Evolutionary conservation across 371 early-diverging fungal genomes (phyloP).

Genomic region (Mortierella sp.): DNA sequence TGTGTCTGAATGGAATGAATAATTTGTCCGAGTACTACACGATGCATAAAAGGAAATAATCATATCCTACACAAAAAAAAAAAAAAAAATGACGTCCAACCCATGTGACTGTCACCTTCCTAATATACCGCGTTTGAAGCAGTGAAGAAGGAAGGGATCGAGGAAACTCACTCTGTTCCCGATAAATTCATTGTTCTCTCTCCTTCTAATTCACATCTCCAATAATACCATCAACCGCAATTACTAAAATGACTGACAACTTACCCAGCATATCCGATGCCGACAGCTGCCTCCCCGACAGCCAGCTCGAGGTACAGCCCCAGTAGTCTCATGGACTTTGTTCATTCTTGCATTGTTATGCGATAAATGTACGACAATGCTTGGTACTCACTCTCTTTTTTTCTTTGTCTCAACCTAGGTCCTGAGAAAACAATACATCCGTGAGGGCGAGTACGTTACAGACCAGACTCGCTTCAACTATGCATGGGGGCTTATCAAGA

Average conservation of each 20-base stretch:
- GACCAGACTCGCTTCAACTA: slow-evolving; percentile 96
- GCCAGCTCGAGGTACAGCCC: slow-evolving; percentile 46
- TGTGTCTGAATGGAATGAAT: not conserved
- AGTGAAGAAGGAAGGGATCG: not conserved
- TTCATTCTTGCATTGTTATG: not conserved
- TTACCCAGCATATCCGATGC: slow-evolving; percentile 53
- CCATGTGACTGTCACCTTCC: not conserved
- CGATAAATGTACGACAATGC: not conserved
- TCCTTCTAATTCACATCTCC: not conserved
- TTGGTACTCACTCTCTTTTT: not conserved
- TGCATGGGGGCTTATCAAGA: slow-evolving; percentile 93
- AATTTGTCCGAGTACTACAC: not conserved
- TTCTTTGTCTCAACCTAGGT: slow-evolving; percentile 60
- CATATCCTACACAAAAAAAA: not conserved
- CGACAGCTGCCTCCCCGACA: slow-evolving; percentile 54
- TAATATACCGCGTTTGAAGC: not conserved
- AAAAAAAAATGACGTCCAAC: not conserved
- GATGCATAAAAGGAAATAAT: too few relatives aligned
- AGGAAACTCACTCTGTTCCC: not conserved
- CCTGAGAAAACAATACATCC: slow-evolving; percentile 78
- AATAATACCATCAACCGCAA: too few relatives aligned
- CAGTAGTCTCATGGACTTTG: too few relatives aligned
- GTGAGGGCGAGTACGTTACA: slow-evolving; percentile 75
- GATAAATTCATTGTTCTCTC: not conserved
- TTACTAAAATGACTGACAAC: slow-evolving; percentile 40